Evolutionary conservation across 2,329 filamentous ascomycete genomes (phyloP).

Genomic region (Aspergillus tamarii): DNA sequence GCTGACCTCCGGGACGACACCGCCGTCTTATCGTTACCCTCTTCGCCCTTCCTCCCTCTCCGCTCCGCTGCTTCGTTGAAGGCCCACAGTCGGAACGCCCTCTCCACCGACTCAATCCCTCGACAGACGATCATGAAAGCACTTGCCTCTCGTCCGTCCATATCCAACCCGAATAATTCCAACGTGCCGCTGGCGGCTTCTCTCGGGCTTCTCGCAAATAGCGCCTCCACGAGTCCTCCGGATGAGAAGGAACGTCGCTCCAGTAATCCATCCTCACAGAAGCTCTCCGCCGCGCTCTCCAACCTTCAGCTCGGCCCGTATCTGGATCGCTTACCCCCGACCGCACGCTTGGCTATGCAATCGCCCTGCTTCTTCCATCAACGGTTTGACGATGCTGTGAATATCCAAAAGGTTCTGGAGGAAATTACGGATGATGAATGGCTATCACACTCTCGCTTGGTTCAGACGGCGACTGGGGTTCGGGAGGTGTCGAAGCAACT

Average conservation of each 20-base stretch:
- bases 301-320: slow-evolving; percentile 50
- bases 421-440: slow-evolving; percentile 87
- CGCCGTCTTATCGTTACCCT: slow-evolving; percentile 28
- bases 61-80: slow-evolving; percentile 38
- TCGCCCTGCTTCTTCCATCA: slow-evolving; percentile 98
- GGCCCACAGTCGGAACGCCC: slow-evolving; percentile 51
- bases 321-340: slow-evolving; percentile 49
- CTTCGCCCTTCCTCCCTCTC: slow-evolving; percentile 38
- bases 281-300: slow-evolving; percentile 63
- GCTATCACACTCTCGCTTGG: slow-evolving; percentile 89
- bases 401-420: slow-evolving; percentile 91
- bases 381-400: slow-evolving; percentile 92
- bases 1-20: slow-evolving; percentile 31
- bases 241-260: slow-evolving; percentile 40
- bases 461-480: slow-evolving; percentile 93
- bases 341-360: slow-evolving; percentile 67
- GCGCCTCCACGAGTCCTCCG: slow-evolving; percentile 24
- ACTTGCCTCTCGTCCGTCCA: slow-evolving; percentile 64
- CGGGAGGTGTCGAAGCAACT: slow-evolving; percentile 95
- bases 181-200: slow-evolving; percentile 67
- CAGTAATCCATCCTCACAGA: slow-evolving; percentile 57
- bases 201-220: slow-evolving; percentile 60
- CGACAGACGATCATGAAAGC: slow-evolving; percentile 84
- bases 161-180: slow-evolving; percentile 56
- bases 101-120: slow-evolving; percentile 69